These are phyloP conservation scores for Botryotinia convoluta DNA, from an alignment of 2,329 filamentous ascomycete species.

Conservation along the genomic window DNA sequence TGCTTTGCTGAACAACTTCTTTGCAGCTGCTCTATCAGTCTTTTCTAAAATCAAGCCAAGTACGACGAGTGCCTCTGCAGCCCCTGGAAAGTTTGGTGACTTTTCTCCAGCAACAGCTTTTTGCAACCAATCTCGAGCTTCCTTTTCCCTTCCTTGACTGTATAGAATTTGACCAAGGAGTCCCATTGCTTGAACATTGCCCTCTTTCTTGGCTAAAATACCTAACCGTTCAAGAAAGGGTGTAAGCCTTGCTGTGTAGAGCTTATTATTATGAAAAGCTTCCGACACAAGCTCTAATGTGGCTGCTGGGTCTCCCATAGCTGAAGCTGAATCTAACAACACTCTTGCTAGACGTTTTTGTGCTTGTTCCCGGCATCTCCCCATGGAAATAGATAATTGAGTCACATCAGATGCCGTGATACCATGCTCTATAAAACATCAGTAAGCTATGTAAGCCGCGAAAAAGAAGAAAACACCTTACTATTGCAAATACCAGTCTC, in stretches of 20 bases:
- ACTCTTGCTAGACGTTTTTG: slow-evolving; percentile 30
- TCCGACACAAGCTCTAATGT: slow-evolving; percentile 30
- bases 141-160: slow-evolving; percentile 22
- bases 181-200: slow-evolving; percentile 35
- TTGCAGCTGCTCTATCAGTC: slow-evolving; percentile 26
- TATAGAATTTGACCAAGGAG: slow-evolving; percentile 34
- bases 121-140: slow-evolving; percentile 33
- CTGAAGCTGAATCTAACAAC: slow-evolving; percentile 32
- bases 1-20: slow-evolving; percentile 32
- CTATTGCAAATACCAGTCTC: slow-evolving; percentile 30
- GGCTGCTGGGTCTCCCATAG: slow-evolving; percentile 33
- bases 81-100: slow-evolving; percentile 28
- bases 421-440: slow-evolving; percentile 28
- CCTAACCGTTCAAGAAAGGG: slow-evolving; percentile 27
- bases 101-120: slow-evolving; percentile 28
- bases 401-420: slow-evolving; percentile 29
- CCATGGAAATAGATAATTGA: slow-evolving; percentile 31
- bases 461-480: slow-evolving; percentile 14
- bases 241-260: slow-evolving; percentile 18
- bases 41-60: slow-evolving; percentile 30
- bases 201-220: slow-evolving; percentile 30
- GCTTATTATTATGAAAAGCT: slow-evolving; percentile 21
- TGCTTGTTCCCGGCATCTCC: slow-evolving; percentile 21
- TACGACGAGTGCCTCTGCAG: slow-evolving; percentile 31
- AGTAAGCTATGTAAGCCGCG: not conserved